These are phyloP conservation scores for Nigrospora oryzae DNA, from an alignment of 2,329 filamentous ascomycete genomes.

Conservation along the genomic window DNA sequence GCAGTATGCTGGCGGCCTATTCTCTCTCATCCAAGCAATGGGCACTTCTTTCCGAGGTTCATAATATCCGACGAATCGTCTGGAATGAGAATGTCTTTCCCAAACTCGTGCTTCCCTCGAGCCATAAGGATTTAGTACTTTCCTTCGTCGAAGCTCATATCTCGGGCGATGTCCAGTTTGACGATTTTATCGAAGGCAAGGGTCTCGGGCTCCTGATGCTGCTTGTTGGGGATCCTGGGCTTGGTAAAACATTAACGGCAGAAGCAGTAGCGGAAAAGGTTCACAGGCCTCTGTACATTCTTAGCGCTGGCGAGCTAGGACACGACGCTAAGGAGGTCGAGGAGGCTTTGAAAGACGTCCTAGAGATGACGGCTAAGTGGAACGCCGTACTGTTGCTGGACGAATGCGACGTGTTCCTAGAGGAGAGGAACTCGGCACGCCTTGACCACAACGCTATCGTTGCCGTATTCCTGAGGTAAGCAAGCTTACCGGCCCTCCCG, in stretches of 20 bases:
- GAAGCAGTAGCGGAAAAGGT: conserved; percentile 26
- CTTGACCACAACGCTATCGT: conserved; percentile 9
- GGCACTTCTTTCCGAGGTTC: conserved; percentile 15
- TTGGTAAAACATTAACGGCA: conserved; percentile 28
- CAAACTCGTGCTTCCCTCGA: conserved; percentile 37
- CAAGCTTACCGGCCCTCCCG: neutral
- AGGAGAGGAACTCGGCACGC: conserved; percentile 17
- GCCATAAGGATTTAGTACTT: conserved; percentile 42
- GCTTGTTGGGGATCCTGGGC: conserved; percentile 33
- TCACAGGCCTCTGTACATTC: conserved; percentile 21
- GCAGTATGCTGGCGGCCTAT: too few relatives aligned
- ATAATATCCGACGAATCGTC: conserved; percentile 31
- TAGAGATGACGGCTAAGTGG: conserved; percentile 32
- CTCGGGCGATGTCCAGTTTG: neutral
- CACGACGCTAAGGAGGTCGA: conserved; percentile 14
- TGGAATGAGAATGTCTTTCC: conserved; percentile 42
- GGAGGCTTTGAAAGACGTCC: conserved; percentile 10
- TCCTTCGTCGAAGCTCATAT: conserved; percentile 23
- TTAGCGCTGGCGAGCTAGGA: conserved; percentile 20
- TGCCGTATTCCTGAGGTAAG: conserved; percentile 7
- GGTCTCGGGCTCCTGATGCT: conserved; percentile 31
- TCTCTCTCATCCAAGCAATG: too few relatives aligned
- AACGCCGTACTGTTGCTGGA: conserved; percentile 22
- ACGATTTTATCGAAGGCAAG: conserved; percentile 9
- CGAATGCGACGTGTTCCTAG: conserved; percentile 21